Conservation (phyloP, 768 basidiomycete genomes). For the Lentinula boryana region DNA sequence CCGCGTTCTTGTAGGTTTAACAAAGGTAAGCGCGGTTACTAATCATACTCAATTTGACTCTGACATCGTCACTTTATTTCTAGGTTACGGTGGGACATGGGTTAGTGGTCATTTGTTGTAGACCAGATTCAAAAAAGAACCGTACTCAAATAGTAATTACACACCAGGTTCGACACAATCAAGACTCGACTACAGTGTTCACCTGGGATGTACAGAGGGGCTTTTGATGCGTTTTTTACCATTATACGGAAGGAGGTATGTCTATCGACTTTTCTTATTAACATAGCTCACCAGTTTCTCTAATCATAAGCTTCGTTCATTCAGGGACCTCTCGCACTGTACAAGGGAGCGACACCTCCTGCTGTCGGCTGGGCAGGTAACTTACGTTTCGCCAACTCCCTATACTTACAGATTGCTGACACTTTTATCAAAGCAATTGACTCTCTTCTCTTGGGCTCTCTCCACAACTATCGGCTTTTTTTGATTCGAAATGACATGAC, state of each 20-base stretch:
- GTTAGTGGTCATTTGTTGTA: constrained; percentile 19
- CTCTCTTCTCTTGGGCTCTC: constrained; percentile 60
- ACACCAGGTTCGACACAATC: constrained; percentile 59
- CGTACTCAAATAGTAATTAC: not conserved
- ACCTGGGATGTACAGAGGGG: constrained; percentile 55
- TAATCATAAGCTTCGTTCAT: not conserved
- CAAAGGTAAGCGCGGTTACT: constrained; percentile 32
- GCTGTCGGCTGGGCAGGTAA: constrained; percentile 58
- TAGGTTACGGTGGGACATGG: constrained; percentile 71
- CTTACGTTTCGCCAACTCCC: not conserved
- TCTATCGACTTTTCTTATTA: constrained; percentile 2
- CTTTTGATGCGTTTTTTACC: constrained; percentile 51
- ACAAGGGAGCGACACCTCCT: constrained; percentile 71
- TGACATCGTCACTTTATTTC: not conserved
- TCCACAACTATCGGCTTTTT: constrained; percentile 69
- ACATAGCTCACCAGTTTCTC: constrained; percentile 3
- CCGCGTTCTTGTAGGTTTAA: constrained; percentile 32
- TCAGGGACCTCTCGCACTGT: constrained; percentile 58
- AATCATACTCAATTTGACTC: not conserved
- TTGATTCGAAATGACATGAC: constrained; percentile 47
- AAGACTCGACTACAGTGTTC: constrained; percentile 71
- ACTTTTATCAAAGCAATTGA: constrained; percentile 39
- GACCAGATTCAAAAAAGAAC: not conserved
- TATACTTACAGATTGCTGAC: not conserved
- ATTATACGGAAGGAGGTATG: constrained; percentile 58